Base-by-base conservation (phyloP, 2,329 filamentous ascomycete species). In the Mariannaea elegans region DNA sequence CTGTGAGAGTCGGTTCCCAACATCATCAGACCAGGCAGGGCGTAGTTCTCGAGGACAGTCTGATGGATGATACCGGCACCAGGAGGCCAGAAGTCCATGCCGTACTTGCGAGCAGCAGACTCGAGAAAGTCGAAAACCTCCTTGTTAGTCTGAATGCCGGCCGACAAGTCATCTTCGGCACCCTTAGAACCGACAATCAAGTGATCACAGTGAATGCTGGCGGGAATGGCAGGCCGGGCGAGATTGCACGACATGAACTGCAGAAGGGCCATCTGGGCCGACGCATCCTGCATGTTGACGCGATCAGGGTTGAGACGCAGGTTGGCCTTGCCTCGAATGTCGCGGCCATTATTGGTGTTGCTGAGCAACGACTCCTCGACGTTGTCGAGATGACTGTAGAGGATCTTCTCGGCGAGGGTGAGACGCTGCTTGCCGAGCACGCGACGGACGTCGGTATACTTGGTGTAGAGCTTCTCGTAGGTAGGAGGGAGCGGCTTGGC, bases 211-310 rank as follows among this genome's bases (percentile, higher is more conserved):
- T 99, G 95, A 69, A 98, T 97, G 76, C 94, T 97, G 47, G 95
- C 94, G 10, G 95, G 95, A 48, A 99, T 94, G 9, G 94, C 94
- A 2, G 95, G 97, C 60, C 88, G 88, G 24, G 90, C 91, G 53
- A 99, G 84, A 55, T 93, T 92, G 78, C 95, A 99, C 24, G 92
- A 92, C 94, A 99, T 99, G 84, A 99, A 99, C 79, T 99, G 95
- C 70, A 99, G 82, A 65, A 99, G 82, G 2, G 95, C 95, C 95
- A 99, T 99, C 81, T 99, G 95, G 6, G 95, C 95, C 27, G 93
- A 97, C 13, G 95, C 95, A 82, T 99, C 95, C 80, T 99, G 95
- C 95, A 99, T 99, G 65, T 96, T 96, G 69, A 98, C 95, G 52
- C 95, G 88, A 77, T 99, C 95, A 19, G 95, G 95, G 79, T 97